phyloP scores from a whole-genome alignment of 164 flowering plant genomes.

The Cinnamomum micranthum region DNA sequence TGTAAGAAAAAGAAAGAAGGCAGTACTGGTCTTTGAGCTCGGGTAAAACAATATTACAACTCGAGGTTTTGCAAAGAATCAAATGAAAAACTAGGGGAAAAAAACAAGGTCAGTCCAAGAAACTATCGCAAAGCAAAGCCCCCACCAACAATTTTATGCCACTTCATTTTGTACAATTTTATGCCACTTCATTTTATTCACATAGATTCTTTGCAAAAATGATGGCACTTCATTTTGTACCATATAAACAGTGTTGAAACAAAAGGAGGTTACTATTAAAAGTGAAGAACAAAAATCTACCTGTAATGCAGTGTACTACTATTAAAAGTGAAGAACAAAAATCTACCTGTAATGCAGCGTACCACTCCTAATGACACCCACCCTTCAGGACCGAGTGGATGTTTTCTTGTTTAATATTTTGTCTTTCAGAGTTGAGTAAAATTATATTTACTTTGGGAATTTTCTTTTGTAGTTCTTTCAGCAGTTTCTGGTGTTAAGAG shows the following conservation, averaged over 20 bases:
- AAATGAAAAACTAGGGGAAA: too few relatives aligned
- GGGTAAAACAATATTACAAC: too few relatives aligned
- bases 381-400: slow-evolving; percentile 24
- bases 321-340: neutral
- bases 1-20: too few relatives aligned
- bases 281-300: slow-evolving; percentile 19
- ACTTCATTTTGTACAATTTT: too few relatives aligned
- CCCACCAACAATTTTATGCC: too few relatives aligned
- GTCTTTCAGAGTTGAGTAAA: neutral
- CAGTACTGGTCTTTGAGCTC: too few relatives aligned
- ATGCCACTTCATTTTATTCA: too few relatives aligned
- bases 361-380: slow-evolving; percentile 75
- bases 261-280: neutral
- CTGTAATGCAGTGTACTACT: slow-evolving; percentile 55
- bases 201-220: too few relatives aligned
- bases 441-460: neutral
- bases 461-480: slow-evolving; percentile 50
- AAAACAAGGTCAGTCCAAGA: too few relatives aligned
- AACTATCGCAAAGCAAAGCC: too few relatives aligned
- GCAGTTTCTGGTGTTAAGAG: slow-evolving; percentile 59
- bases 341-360: slow-evolving; percentile 64
- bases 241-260: neutral
- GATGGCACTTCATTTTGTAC: neutral
- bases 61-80: too few relatives aligned
- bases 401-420: neutral